Conservation (phyloP, 2,329 filamentous ascomycete genomes). For the Fusarium protoensiforme region DNA sequence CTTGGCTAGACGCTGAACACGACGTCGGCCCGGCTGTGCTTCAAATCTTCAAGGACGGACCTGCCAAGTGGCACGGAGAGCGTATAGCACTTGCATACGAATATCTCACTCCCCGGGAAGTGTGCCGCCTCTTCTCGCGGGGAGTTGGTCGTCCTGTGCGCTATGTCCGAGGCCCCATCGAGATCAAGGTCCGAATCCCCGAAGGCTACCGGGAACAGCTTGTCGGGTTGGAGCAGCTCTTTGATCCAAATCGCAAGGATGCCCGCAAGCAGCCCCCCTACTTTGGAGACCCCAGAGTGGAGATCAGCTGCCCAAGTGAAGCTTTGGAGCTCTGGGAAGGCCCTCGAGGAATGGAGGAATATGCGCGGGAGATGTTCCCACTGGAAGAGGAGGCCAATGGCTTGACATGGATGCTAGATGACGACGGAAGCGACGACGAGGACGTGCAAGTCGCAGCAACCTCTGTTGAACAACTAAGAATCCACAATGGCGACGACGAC, state of each 20-base stretch:
- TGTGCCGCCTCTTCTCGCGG: constrained; percentile 81
- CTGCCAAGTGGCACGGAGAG: constrained; percentile 81
- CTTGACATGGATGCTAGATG: constrained; percentile 86
- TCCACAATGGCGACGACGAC: constrained; percentile 55
- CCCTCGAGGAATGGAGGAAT: constrained; percentile 90
- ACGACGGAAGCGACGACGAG: constrained; percentile 57
- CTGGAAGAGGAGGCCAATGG: constrained; percentile 96
- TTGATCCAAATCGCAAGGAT: constrained; percentile 62
- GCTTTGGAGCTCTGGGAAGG: constrained; percentile 91
- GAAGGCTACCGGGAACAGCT: constrained; percentile 90
- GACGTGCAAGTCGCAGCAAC: constrained; percentile 48
- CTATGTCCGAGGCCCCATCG: constrained; percentile 83
- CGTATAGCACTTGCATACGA: constrained; percentile 92
- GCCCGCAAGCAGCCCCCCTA: constrained; percentile 70
- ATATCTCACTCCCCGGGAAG: constrained; percentile 84
- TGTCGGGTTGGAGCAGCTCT: constrained; percentile 72
- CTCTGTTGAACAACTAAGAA: constrained; percentile 53
- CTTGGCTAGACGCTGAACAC: constrained; percentile 96
- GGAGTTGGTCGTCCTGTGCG: constrained; percentile 81
- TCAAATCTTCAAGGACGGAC: constrained; percentile 95
- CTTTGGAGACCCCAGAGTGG: constrained; percentile 68
- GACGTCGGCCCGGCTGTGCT: constrained; percentile 92
- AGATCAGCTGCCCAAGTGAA: constrained; percentile 75
- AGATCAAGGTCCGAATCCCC: constrained; percentile 87
- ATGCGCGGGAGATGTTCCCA: constrained; percentile 92